A percentile compares a stretch with the other conserved stretches of the same genome.
Evolutionary conservation across 2,329 filamentous ascomycete species (phyloP).

Genomic region (Fusarium globosum): DNA sequence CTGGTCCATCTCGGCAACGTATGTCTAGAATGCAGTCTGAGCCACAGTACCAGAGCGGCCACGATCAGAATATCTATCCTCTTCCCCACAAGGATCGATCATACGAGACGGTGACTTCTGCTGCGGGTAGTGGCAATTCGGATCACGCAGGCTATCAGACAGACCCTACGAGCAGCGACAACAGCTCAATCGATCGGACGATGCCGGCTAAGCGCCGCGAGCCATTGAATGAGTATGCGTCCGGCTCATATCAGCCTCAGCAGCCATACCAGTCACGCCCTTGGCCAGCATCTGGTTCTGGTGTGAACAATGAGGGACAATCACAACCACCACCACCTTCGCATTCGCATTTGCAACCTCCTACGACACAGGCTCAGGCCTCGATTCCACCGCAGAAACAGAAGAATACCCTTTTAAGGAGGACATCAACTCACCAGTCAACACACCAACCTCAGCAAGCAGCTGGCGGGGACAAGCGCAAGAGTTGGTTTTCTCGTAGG

Average conservation of each 20-base stretch:
- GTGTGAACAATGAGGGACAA: constrained; percentile 42
- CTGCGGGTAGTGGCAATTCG: constrained; percentile 77
- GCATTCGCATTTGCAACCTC: constrained; percentile 40
- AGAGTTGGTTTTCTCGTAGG: constrained; percentile 87
- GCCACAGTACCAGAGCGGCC: constrained; percentile 54
- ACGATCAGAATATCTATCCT: constrained; percentile 61
- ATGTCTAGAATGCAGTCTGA: constrained; percentile 60
- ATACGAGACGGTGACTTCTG: constrained; percentile 87
- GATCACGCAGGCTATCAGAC: constrained; percentile 85
- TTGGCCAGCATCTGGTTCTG: constrained; percentile 52
- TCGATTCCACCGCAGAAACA: constrained; percentile 44
- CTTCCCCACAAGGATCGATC: constrained; percentile 77
- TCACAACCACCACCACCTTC: constrained; percentile 43
- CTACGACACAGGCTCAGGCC: constrained; percentile 27
- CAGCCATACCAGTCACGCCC: constrained; percentile 57
- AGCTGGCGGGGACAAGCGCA: constrained; percentile 73
- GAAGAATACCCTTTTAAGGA: constrained; percentile 44
- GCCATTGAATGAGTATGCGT: constrained; percentile 73
- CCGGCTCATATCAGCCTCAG: constrained; percentile 60
- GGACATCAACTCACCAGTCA: constrained; percentile 44
- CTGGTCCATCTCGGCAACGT: constrained; percentile 43
- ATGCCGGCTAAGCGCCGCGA: constrained; percentile 66
- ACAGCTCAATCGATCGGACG: constrained; percentile 86
- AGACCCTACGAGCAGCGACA: constrained; percentile 88
- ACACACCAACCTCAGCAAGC: constrained; percentile 34